Evolutionary conservation across 2,329 filamentous ascomycete species (phyloP), one percentile per base, ranked within the genome.

Genomic region (Penicillium sp.): DNA sequence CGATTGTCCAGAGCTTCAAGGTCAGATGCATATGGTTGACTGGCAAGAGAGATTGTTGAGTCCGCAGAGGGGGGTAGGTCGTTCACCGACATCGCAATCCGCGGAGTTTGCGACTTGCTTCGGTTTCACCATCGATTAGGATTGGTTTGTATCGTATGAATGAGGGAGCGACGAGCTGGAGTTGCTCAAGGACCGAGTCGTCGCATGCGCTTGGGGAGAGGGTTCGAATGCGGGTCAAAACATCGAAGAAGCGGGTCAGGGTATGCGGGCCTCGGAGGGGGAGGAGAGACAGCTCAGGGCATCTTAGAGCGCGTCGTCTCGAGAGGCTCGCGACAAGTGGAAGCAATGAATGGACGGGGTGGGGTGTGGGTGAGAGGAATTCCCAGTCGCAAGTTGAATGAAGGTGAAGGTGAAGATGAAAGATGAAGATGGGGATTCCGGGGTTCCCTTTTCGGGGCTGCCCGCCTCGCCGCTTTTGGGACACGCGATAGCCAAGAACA

Each of bases 71-170:
- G 60, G 64, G 63, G 61, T 54, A 59, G 61, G 58, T 63, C 63
- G 64, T 73, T 69, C 67, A 67, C 70, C 67, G 72, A 74, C 72
- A 75, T 75, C 68, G 72, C 72, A 73, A 65, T 71, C 67, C 47
- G 59, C 59, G 54, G 54, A 52, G 47, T 50, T 51, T 51, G 44
- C 52, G 56, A 63, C 33, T 54, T 55, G 48, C 45, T 47, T 56
- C 16, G 10, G 14, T 19, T 13, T 44, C 48, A 56, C 53, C 53
- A 50, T 54, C 48, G 51, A 60, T 55, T 52, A 48, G 37, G 36
- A 40, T 34, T 48, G 52, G 42, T 5, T 24, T 13, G 14, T 24
- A 21, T 42, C 19, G 19, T n/a, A n/a, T n/a, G 52, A 36, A 39
- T 46, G 42, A 60, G 52, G 56, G 54, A 53, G 61, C 58, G 54